Base-by-base conservation (phyloP, 2,329 filamentous ascomycete species). In the Mycosphaerella sp. region DNA sequence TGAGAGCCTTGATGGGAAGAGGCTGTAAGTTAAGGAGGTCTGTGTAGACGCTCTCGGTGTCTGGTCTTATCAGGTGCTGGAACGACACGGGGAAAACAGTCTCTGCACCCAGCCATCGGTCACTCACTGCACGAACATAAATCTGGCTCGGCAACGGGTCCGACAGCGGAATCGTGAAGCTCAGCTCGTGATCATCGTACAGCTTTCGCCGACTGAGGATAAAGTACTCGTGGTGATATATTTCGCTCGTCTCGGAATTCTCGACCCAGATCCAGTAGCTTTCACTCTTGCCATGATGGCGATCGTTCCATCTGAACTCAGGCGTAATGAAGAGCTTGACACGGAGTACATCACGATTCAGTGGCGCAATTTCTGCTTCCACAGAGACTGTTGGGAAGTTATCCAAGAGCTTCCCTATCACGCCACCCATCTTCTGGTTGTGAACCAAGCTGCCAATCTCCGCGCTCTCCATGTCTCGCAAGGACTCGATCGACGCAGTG, bases 261-360 rank as follows among this genome's bases (percentile, higher is more conserved):
- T 98, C 93, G 2, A 98, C 92, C 95, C 93, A 98, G 54, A 98
- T 86, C 81, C 95, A 98, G 73, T 95, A 98, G 3, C 92, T 92
- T 67, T 98, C 93, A 0, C 92, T 96, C 2, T 85, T 89, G 14
- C 95, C 95, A 67, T 98, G 91, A 55, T 95, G 82, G 45, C 87
- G 84, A 62, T 97, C 92, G 63, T 95, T 95, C 93, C 93, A 98
- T 38, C 78, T 78, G 67, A 98, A 98, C 48, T 97, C 91, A 0
- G 93, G 89, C 1, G 85, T 89, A 14, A 98, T 79, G 63, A 79
- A 88, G 0, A 98, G 80, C 66, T 87, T 86, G 66, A 98, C 90
- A n/a, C 92, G 83, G 58, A 98, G 76, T 0, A 98, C 92, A 66
- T 98, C 91, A 45, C 93, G 81, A 66, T 98, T 98, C 34, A 98